Percentiles rank a stretch among this genome's conserved stretches.
Evolutionary conservation across 169 alveolate species (phyloP).

Genomic region (Babesia bigemina): DNA sequence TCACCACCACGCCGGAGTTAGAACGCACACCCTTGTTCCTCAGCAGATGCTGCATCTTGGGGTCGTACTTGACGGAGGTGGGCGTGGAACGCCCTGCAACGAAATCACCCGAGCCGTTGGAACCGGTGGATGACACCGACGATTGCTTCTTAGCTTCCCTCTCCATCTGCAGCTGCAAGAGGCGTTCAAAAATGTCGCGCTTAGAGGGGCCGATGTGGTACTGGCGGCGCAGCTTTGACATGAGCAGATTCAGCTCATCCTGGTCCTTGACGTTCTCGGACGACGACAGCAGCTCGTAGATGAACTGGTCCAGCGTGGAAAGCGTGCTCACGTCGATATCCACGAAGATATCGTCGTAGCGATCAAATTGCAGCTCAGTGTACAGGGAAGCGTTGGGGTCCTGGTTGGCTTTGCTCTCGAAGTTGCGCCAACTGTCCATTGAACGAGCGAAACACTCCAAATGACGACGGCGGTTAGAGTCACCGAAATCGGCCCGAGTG

Average conservation of each 20-base stretch:
- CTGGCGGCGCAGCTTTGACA: conserved; percentile 66
- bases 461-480: conserved; percentile 58
- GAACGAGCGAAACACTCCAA: conserved; percentile 64
- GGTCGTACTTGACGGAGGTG: conserved; percentile 49
- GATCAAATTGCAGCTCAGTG: conserved; percentile 40
- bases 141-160: not conserved
- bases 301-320: conserved; percentile 48
- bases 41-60: conserved; percentile 74
- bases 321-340: conserved; percentile 30
- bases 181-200: conserved; percentile 67
- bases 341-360: conserved; percentile 37
- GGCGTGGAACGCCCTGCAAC: not conserved
- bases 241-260: conserved; percentile 18
- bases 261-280: conserved; percentile 29
- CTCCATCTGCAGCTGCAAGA: conserved; percentile 30
- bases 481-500: conserved; percentile 60
- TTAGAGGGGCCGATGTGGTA: conserved; percentile 75
- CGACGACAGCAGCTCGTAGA: conserved; percentile 31
- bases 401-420: conserved; percentile 28
- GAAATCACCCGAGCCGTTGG: not conserved
- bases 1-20: conserved; percentile 90
- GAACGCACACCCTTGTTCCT: conserved; percentile 85
- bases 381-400: not conserved
- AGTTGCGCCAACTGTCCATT: conserved; percentile 58
- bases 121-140: not conserved